phyloP scores from a whole-genome alignment of 129 eudicot species.

The Arctium lappa region DNA sequence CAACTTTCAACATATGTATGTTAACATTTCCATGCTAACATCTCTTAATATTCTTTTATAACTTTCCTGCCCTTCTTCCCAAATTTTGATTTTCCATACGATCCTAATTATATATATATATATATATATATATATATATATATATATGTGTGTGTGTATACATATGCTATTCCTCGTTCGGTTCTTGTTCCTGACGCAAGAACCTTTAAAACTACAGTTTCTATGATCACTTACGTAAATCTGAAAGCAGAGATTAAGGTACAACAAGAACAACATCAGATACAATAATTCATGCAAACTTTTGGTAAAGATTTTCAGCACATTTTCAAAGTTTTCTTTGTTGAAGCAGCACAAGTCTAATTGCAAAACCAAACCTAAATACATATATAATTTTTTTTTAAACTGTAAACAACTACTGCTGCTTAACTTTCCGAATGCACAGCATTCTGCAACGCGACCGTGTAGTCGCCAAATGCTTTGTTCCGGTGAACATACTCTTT shows the following conservation, averaged over 20 bases:
- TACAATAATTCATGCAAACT: not conserved
- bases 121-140: too few species aligned
- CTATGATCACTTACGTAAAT: too few species aligned
- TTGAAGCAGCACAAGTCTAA: not conserved
- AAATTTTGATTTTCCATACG: too few species aligned
- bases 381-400: not conserved
- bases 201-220: too few species aligned
- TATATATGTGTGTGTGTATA: too few species aligned
- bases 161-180: too few species aligned
- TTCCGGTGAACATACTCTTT: conserved; percentile 41
- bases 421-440: conserved; percentile 13
- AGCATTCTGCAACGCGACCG: conserved; percentile 33
- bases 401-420: not conserved
- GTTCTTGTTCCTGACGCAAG: too few species aligned
- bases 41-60: too few species aligned
- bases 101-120: too few species aligned
- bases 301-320: not conserved
- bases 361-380: not conserved
- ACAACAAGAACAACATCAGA: not conserved
- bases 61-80: too few species aligned
- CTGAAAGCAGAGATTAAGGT: not conserved
- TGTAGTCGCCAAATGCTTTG: conserved; percentile 52
- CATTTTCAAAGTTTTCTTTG: not conserved
- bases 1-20: too few species aligned
- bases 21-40: too few species aligned